Evolutionary conservation across 306 rosid species (phyloP).

Genomic region (Malus domestica): DNA sequence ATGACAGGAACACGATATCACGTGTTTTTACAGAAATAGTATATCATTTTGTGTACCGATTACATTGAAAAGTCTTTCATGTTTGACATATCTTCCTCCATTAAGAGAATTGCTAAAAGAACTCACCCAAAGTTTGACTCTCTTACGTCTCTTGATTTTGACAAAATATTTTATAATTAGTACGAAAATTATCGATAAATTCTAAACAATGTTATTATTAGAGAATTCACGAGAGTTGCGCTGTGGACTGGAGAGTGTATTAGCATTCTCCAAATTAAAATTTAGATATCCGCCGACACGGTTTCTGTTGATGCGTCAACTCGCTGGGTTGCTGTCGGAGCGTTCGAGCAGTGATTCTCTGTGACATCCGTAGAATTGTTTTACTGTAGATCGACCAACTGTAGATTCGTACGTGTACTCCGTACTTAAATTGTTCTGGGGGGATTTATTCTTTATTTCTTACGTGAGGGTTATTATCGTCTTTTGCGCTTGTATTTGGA

Average conservation of each 20-base stretch:
- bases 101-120: too few relatives aligned
- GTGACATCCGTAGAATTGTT: background rate
- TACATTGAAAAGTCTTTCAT: accelerated
- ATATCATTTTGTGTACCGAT: accelerated
- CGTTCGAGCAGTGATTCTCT: background rate
- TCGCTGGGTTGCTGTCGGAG: background rate
- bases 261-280: background rate
- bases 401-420: background rate
- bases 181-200: too few relatives aligned
- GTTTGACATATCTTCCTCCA: too few relatives aligned
- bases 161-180: too few relatives aligned
- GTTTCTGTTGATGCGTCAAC: background rate
- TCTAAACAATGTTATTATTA: too few relatives aligned
- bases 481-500: background rate
- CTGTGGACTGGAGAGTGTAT: too few relatives aligned
- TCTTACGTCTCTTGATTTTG: too few relatives aligned
- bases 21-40: too few relatives aligned
- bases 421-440: background rate
- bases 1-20: too few relatives aligned
- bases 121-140: too few relatives aligned
- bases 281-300: constrained; percentile 21
- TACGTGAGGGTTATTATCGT: background rate
- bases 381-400: background rate
- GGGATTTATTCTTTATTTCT: background rate
- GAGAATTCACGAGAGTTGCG: too few relatives aligned